Evolutionary conservation across 495 filamentous ascomycete genomes (phyloP).

Genomic region (Annulohypoxylon bovei): DNA sequence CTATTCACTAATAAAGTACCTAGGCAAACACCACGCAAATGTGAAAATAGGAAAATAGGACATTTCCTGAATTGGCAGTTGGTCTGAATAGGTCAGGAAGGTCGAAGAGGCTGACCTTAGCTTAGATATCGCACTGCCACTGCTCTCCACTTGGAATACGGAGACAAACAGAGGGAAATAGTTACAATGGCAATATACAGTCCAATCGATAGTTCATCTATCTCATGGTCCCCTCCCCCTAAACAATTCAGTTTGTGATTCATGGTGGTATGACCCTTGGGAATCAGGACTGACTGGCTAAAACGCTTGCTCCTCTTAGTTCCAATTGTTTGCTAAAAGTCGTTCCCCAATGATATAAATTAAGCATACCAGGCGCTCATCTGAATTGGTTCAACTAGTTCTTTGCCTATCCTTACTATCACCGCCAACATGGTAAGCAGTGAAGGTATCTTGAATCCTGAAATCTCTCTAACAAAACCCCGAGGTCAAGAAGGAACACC

Average conservation of each 20-base stretch:
- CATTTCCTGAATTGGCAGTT: constrained; percentile 9
- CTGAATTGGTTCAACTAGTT: background rate
- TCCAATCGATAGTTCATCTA: background rate
- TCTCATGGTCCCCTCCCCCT: background rate
- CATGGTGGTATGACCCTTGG: background rate
- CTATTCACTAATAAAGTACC: background rate
- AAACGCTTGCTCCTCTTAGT: background rate
- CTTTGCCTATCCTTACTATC: background rate
- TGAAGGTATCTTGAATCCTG: background rate
- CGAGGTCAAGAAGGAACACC: constrained; percentile 11
- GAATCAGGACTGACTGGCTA: background rate
- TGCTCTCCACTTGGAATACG: background rate
- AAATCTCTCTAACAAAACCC: background rate
- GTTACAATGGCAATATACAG: background rate
- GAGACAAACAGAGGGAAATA: background rate
- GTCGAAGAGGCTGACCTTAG: background rate
- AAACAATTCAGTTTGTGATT: background rate
- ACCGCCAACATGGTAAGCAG: constrained; percentile 23
- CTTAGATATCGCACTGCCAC: constrained; percentile 10
- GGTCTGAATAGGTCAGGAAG: background rate
- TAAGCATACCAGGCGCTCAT: background rate
- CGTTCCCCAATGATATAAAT: background rate
- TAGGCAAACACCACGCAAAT: constrained; percentile 8
- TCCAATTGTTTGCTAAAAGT: background rate
- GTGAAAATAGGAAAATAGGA: background rate